Percentiles rank a stretch among this genome's conserved stretches.
Evolutionary conservation across 2,329 filamentous ascomycete genomes (phyloP).

Genomic region (Neoarthrinium moseri): DNA sequence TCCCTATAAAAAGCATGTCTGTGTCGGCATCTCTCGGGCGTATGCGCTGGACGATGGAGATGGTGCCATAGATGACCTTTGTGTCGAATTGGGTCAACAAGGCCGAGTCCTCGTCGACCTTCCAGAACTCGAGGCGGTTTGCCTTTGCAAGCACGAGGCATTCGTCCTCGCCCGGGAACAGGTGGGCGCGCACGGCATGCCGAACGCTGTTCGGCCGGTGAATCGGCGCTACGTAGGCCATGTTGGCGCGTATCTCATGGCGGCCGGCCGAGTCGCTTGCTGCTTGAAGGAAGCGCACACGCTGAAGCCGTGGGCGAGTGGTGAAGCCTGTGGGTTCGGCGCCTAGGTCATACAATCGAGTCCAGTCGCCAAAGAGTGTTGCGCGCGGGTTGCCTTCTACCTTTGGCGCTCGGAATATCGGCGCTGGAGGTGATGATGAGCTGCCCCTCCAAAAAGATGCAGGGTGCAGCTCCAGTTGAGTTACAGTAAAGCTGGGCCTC

Average conservation of each 20-base stretch:
- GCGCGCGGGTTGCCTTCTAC: too few species aligned
- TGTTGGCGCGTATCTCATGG: constrained; percentile 38
- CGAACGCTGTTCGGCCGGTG: constrained; percentile 89
- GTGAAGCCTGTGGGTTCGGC: background rate
- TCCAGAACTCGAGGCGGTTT: constrained; percentile 84
- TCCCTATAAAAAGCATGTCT: constrained; percentile 90
- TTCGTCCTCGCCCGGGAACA: constrained; percentile 72
- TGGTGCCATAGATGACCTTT: constrained; percentile 77
- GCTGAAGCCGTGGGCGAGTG: background rate
- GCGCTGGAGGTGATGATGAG: too few species aligned
- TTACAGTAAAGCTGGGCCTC: background rate
- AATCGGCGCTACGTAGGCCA: constrained; percentile 95
- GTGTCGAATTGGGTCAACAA: constrained; percentile 56
- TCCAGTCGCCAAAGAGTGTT: too few species aligned
- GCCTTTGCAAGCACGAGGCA: constrained; percentile 88
- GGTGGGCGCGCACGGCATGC: constrained; percentile 78
- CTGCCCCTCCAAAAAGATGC: constrained; percentile 1
- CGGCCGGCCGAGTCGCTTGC: background rate
- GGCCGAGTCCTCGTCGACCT: constrained; percentile 62
- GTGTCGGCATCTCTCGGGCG: constrained; percentile 70
- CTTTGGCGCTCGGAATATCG: too few species aligned
- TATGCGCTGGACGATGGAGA: constrained; percentile 81
- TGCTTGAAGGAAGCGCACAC: background rate
- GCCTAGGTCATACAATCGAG: too few species aligned
- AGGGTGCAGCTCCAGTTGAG: constrained; percentile 3